Evolutionary conservation across 2,329 filamentous ascomycete species (phyloP), one percentile per base, ranked within the genome.

Genomic region (Ciborinia camelliae): DNA sequence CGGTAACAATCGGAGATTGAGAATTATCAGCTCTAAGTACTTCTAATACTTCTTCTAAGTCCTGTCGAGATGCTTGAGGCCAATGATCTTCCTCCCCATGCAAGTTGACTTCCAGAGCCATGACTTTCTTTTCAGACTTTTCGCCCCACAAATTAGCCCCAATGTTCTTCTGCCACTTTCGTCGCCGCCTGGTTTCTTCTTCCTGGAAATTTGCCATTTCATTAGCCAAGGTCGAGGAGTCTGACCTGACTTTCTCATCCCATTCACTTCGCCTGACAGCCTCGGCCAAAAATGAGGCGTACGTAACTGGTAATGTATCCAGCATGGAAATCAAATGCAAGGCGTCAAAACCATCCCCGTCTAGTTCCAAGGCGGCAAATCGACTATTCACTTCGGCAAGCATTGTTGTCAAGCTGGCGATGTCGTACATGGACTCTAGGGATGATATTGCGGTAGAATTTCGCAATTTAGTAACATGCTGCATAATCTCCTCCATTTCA

Each of bases 161-260:
- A 54, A 96, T 89, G 69, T 85, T 89, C 73, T 92, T 96, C 67
- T 94, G 84, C 95, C 95, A 99, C 73, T 90, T 96, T 72, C 90
- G 90, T 53, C 95, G 85, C 60, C 95, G 84, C 71, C 94, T 92
- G 59, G 91, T 85, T 75, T 99, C 95, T 76, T 98, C 95, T 67
- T 97, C 93, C 73, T 95, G 91, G 68, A 96, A 94, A 0, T 91
- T 81, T 1, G 92, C 91, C 84, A 98, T 91, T 74, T 98, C 94
- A 75, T 98, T 96, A 32, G 92, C 92, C 32, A 99, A 79, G 0
- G 90, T 91, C 2, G 90, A 88, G 0, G 94, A 95, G 72, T 98
- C 95, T 2, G 86, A 84, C 74, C 90, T 91, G 76, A 98, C 89
- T 77, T 96, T 97, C 61, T 96, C 91, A 15, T 86, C 86, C 93